phyloP scores from a whole-genome alignment of 805 yeast genomes.

The Pichia paraexigua region DNA sequence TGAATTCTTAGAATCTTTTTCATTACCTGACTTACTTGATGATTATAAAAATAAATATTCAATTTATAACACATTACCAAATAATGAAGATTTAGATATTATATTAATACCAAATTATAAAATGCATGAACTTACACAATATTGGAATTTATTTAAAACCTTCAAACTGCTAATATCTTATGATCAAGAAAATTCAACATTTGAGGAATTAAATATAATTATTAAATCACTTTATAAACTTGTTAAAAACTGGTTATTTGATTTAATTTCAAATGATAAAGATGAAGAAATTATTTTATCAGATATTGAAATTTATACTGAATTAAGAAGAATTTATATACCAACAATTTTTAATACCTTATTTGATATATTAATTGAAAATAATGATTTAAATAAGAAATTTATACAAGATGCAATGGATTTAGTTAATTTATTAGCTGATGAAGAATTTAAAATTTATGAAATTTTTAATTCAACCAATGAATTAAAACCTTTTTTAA shows the following conservation, averaged over 20 bases:
- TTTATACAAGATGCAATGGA: slow-evolving; percentile 45
- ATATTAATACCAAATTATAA: slow-evolving; percentile 13
- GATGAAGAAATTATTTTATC: slow-evolving; percentile 11
- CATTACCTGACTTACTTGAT: slow-evolving; percentile 44
- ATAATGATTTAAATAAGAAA: slow-evolving; percentile 30
- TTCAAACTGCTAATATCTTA: slow-evolving; percentile 16
- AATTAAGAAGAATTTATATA: slow-evolving; percentile 58
- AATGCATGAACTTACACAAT: slow-evolving; percentile 21
- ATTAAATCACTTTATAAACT: slow-evolving; percentile 14
- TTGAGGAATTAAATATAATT: slow-evolving; percentile 10
- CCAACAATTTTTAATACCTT: slow-evolving; percentile 67
- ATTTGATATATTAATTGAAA: slow-evolving; percentile 45
- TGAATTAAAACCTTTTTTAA: slow-evolving; percentile 35
- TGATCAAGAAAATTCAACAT: slow-evolving; percentile 8
- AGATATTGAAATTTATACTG: slow-evolving; percentile 37
- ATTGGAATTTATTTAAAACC: slow-evolving; percentile 18
- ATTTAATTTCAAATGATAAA: slow-evolving; percentile 19
- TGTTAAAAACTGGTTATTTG: slow-evolving; percentile 28
- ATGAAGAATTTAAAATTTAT: slow-evolving; percentile 55
- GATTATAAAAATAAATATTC: slow-evolving; percentile 30
- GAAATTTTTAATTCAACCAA: slow-evolving; percentile 52
- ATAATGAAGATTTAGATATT: slow-evolving; percentile 13
- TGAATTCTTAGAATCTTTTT: slow-evolving; percentile 43
- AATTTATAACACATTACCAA: slow-evolving; percentile 10
- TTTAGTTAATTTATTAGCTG: slow-evolving; percentile 57